Base-by-base conservation (phyloP, 2,329 filamentous ascomycete species). In the Trichoderma endophyticum region DNA sequence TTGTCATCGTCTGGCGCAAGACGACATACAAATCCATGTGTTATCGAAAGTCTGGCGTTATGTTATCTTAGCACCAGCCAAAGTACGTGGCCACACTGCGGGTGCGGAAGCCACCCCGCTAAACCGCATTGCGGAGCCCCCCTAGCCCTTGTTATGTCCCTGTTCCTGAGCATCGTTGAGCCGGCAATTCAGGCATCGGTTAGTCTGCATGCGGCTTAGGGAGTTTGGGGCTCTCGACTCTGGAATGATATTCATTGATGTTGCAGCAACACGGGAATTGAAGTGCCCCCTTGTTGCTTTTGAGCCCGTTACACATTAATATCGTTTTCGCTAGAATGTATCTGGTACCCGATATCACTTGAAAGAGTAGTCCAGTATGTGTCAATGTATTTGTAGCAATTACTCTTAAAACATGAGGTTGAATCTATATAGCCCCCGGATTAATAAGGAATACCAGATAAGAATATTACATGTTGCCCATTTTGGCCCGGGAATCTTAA, bases 1-100 rank as follows among this genome's bases (percentile, higher is more conserved):
- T 48, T 68, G 65, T 60, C 65, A 68, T 59, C 48, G 65, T 36
- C 51, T 21, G 18, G 34, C 43, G 24, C 54, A 60, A 32, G 28
- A 34, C 48, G 4, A 21, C 28, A 32, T 32, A 11, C 56, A 34
- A 21, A n/a, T 12, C 9, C 4, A 43, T 14, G 56, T 67, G 51
- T 30, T 67, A 67, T 57, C 48, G 57, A 30, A 30, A 60, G 18
- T 30, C 48, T 57, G 28, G 28, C 5, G 24, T 28, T 28, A 18
- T 32, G 54, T 30, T 67, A 68, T 59, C 51, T 59, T 68, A 68
- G 54, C 65, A 57, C 34, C 64, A 67, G 64, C 32, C 34, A 67
- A 28, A 68, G 56, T 61, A 30, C 60, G 57, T 69, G 66, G 66
- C 66, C 66, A 69, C 66, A 70, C 66, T 57, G 62, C 39, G 26